Base-by-base conservation (phyloP, 768 basidiomycete genomes). In the Rhizopogon sp. region DNA sequence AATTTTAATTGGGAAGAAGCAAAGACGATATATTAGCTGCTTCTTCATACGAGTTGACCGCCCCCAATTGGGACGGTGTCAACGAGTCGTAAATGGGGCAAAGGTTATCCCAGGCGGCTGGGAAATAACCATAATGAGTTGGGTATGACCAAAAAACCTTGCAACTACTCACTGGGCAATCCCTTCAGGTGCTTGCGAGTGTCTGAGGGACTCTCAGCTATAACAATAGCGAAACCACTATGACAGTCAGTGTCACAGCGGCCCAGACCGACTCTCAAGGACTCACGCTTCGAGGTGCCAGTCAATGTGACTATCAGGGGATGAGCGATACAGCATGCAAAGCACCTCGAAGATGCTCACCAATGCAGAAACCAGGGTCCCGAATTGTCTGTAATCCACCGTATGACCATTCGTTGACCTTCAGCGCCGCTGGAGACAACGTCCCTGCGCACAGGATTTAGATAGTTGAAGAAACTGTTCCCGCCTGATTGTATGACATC, bases 371-470 rank as follows among this genome's bases (percentile, higher is more conserved):
- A 70, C 79, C 82, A 84, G 9, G 80, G 76, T 6, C 86, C 85
- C 1, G 83, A 70, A 64, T 88, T 87, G 59, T 87, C 81, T 2
- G 84, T 84, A 17, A 72, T 67, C 65, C 80, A 87, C 42, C 84
- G 77, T 37, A 87, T 68, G 7, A 77, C 74, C 43, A 79, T 74
- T 62, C 75, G 64, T 69, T 78, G 60, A 60, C 79, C 66, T 17
- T 51, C 55, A 44, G 54, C 62, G 8, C 67, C 65, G 31, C 60
- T 43, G 7, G 63, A 63, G 13, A 50, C 55, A 1, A 65, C 62
- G 29, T 75, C 74, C n/a, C 74, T 63, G 41, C 62, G 65, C n/a
- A 73, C 65, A 1, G 75, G 74, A 46, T 76, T 73, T 5, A 56
- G 31, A 50, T 68, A 75, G 62, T 76, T 76, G 44, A 63, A 63